Conservation (phyloP, 2,329 filamentous ascomycete genomes). For the Tolypocladium sp. region DNA sequence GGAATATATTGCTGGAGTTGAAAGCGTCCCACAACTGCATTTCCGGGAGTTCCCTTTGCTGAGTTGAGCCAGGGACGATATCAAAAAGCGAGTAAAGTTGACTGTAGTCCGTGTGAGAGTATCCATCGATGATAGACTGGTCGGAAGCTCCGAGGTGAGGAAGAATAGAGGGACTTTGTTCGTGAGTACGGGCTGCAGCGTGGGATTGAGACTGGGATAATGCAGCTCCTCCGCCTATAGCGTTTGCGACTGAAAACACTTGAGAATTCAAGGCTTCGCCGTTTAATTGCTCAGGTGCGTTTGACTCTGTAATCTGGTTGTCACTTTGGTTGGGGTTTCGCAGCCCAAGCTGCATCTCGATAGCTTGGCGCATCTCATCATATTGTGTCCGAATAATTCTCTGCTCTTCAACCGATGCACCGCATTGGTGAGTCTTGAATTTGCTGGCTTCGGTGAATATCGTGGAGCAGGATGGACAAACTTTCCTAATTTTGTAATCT, state of each 20-base stretch:
- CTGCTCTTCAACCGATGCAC: not conserved
- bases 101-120: not conserved
- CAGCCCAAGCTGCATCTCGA: not conserved
- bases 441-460: not conserved
- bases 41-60: not conserved
- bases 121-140: not conserved
- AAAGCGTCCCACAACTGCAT: not conserved
- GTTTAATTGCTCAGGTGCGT: not conserved
- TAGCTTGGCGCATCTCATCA: not conserved
- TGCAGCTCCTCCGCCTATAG: not conserved
- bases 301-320: not conserved
- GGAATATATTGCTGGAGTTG: not conserved
- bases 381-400: not conserved
- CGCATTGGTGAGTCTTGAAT: not conserved
- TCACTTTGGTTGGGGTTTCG: not conserved
- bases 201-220: not conserved
- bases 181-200: not conserved
- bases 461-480: not conserved
- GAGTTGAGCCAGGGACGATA: not conserved
- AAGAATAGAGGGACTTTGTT: not conserved
- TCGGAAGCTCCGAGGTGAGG: not conserved
- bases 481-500: not conserved
- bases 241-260: not conserved
- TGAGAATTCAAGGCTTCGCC: not conserved
- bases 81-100: not conserved